Evolutionary conservation across 2,329 filamentous ascomycete species (phyloP).

Genomic region (Pseudogymnoascus sp.): DNA sequence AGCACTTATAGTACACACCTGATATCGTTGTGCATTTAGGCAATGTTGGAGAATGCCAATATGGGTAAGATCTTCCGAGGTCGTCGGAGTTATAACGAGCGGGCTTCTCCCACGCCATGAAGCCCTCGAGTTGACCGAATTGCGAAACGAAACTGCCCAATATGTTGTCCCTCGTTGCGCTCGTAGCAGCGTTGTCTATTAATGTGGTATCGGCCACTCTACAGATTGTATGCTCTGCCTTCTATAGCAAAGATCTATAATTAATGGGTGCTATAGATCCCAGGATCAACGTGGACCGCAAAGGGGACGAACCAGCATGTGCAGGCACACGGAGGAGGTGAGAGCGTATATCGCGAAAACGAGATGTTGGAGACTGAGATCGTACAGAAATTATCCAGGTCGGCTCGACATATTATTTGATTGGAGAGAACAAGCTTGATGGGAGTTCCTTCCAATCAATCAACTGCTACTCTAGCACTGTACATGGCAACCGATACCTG

Average conservation of each 20-base stretch:
- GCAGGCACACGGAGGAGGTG: slow-evolving; percentile 60
- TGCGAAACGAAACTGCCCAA: background rate
- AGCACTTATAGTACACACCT: background rate
- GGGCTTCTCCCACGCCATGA: background rate
- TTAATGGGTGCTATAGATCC: slow-evolving; percentile 16
- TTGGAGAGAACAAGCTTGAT: slow-evolving; percentile 64
- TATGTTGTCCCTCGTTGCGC: background rate
- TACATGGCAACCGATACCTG: background rate
- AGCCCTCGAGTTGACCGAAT: background rate
- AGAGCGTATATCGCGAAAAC: slow-evolving; percentile 37
- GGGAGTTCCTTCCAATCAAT: slow-evolving; percentile 56
- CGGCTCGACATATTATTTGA: slow-evolving; percentile 47
- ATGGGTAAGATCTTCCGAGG: background rate
- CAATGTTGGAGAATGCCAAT: background rate
- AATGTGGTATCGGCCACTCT: slow-evolving; percentile 15
- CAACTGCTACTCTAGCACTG: slow-evolving; percentile 59
- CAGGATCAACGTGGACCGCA: slow-evolving; percentile 28
- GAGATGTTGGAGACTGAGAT: background rate
- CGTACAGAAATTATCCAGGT: background rate
- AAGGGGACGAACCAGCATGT: slow-evolving; percentile 44
- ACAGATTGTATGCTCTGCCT: slow-evolving; percentile 12
- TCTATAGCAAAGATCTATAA: background rate
- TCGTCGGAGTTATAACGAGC: background rate
- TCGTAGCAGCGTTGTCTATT: background rate
- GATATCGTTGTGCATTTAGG: background rate